Evolutionary conservation across 2,329 filamentous ascomycete species (phyloP).

Genomic region (Mycosphaerella sp.): DNA sequence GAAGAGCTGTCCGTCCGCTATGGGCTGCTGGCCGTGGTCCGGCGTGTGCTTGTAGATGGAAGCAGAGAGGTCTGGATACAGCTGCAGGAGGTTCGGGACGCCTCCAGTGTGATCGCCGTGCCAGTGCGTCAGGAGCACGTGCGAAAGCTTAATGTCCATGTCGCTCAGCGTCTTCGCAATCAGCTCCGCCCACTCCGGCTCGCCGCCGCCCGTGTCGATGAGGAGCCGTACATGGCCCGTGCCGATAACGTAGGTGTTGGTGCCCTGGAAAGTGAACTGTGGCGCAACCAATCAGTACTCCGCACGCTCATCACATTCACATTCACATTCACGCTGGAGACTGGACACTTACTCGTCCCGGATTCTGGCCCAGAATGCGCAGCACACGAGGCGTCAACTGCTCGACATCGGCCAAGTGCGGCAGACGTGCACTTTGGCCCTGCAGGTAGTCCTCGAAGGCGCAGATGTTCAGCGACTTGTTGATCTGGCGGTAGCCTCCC

Average conservation of each 20-base stretch:
- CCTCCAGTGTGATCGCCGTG: constrained; percentile 43
- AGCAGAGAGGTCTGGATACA: constrained; percentile 28
- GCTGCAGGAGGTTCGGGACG: constrained; percentile 36
- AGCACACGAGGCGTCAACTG: constrained; percentile 22
- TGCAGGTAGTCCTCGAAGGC: constrained; percentile 23
- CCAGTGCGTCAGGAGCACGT: constrained; percentile 43
- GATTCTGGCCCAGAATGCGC: constrained; percentile 25
- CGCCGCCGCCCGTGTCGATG: constrained; percentile 36
- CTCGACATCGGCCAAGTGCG: constrained; percentile 18
- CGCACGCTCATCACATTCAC: too few species aligned
- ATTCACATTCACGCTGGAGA: too few species aligned
- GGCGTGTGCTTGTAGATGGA: constrained; percentile 38
- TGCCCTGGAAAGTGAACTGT: constrained; percentile 38
- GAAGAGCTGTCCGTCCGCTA: constrained; percentile 37
- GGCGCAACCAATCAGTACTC: background rate
- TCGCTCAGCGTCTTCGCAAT: constrained; percentile 33
- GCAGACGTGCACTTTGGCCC: constrained; percentile 18
- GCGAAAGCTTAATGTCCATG: constrained; percentile 34
- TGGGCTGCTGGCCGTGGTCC: constrained; percentile 30
- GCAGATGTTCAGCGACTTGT: constrained; percentile 24
- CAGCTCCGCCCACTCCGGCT: constrained; percentile 34
- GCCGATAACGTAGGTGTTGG: constrained; percentile 40
- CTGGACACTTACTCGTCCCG: constrained; percentile 16
- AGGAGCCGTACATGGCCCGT: constrained; percentile 34
- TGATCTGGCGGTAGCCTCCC: constrained; percentile 26